Conservation (phyloP, 2,329 filamentous ascomycete genomes). For the Aspergillus hortae region DNA sequence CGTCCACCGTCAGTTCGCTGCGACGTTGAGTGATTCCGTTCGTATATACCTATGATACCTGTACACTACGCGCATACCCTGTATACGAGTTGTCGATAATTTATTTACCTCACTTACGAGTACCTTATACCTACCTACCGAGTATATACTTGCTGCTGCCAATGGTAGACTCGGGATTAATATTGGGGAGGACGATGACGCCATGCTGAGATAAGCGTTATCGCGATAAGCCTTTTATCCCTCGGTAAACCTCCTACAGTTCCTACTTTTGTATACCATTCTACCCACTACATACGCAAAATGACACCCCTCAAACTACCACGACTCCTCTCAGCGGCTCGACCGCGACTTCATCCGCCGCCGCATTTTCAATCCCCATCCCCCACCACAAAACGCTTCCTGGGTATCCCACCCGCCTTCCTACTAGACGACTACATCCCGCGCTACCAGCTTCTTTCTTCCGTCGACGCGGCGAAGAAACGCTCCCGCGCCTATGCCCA, state of each 20-base stretch:
- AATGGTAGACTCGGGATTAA: background rate
- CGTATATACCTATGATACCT: background rate
- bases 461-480: conserved; percentile 68
- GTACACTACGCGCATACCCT: background rate
- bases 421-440: conserved; percentile 72
- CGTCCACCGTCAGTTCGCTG: background rate
- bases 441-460: conserved; percentile 65
- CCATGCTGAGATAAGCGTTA: background rate
- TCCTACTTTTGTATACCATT: too few species aligned
- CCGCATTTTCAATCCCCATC: background rate
- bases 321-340: too few species aligned
- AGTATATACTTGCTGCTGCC: background rate
- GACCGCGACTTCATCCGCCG: too few species aligned
- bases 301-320: too few species aligned
- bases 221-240: background rate
- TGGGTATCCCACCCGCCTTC: conserved; percentile 61
- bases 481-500: conserved; percentile 71
- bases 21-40: background rate
- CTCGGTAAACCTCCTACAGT: too few species aligned
- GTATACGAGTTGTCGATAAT: background rate
- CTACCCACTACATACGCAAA: too few species aligned
- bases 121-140: background rate
- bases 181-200: background rate
- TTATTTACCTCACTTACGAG: background rate
- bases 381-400: conserved; percentile 25